Evolutionary conservation across 495 filamentous ascomycete genomes (phyloP).

Genomic region (Chaetomium fimeti): DNA sequence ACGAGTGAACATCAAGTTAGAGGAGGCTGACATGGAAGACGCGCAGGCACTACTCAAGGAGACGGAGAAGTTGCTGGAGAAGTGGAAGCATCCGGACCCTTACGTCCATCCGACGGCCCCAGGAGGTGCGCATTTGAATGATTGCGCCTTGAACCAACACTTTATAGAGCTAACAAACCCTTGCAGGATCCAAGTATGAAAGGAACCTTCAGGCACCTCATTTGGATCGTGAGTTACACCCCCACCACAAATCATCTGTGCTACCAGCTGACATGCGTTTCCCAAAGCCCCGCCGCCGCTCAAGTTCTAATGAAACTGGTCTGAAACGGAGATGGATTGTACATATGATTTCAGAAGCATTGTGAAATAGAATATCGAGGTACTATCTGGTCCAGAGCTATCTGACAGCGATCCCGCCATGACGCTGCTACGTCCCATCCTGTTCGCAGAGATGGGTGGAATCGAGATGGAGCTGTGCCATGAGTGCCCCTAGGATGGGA

Average conservation of each 20-base stretch:
- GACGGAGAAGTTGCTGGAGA: constrained; percentile 82
- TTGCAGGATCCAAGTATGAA: constrained; percentile 88
- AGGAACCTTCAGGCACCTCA: constrained; percentile 80
- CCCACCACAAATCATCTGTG: not conserved
- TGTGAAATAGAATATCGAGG: constrained; percentile 8
- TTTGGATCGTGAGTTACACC: constrained; percentile 67
- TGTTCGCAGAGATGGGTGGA: not conserved
- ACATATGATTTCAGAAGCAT: constrained; percentile 21
- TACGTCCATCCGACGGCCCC: constrained; percentile 85
- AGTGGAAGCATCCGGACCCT: constrained; percentile 97
- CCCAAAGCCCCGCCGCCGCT: constrained; percentile 44
- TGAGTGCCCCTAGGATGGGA: too few relatives aligned
- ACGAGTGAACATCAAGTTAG: not conserved
- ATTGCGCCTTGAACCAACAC: not conserved
- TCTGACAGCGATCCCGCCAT: not conserved
- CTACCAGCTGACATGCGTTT: constrained; percentile 21
- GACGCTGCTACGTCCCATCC: not conserved
- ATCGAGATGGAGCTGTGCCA: not conserved
- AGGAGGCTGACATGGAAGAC: constrained; percentile 8
- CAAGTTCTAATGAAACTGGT: constrained; percentile 41
- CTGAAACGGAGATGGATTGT: constrained; percentile 17
- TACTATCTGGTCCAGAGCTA: not conserved
- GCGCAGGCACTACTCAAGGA: constrained; percentile 73
- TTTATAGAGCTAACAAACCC: constrained; percentile 31
- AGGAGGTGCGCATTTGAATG: constrained; percentile 66